A percentile compares a stretch with the other conserved stretches of the same genome.
Conservation (phyloP, 129 eudicot genomes). For the Tanacetum coccineum region DNA sequence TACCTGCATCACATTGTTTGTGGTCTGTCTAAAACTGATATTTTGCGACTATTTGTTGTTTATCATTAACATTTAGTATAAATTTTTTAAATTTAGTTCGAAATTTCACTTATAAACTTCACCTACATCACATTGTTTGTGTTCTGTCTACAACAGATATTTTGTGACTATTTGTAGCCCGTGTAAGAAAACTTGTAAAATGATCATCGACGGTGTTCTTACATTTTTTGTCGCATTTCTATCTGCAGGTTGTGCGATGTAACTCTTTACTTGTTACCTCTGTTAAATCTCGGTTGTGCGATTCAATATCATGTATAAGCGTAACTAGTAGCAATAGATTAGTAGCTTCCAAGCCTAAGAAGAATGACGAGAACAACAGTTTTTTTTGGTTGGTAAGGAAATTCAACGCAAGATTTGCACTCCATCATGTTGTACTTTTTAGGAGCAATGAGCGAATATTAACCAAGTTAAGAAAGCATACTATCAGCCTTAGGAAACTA, state of each 20-base stretch:
- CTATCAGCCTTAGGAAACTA: constrained; percentile 26
- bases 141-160: neutral
- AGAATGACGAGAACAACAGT: constrained; percentile 6
- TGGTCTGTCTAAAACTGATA: neutral
- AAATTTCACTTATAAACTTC: constrained; percentile 1
- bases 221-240: neutral
- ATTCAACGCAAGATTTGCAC: constrained; percentile 26
- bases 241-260: constrained; percentile 44
- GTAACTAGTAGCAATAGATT: constrained; percentile 23
- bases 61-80: too few relatives aligned
- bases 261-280: constrained; percentile 31
- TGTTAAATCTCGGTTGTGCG: constrained; percentile 29
- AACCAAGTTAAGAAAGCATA: constrained; percentile 36
- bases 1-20: constrained; percentile 25
- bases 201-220: neutral
- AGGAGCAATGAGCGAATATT: constrained; percentile 28
- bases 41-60: too few relatives aligned
- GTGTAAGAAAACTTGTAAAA: neutral
- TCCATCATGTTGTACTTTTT: constrained; percentile 24
- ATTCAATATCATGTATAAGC: constrained; percentile 30
- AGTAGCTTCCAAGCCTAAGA: constrained; percentile 16
- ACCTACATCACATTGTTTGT: constrained; percentile 25
- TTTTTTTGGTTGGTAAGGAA: constrained; percentile 28
- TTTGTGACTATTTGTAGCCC: too few relatives aligned
- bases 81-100: neutral